phyloP scores from a whole-genome alignment of 2,329 filamentous ascomycete species.

The Sporothrix schenckii region DNA sequence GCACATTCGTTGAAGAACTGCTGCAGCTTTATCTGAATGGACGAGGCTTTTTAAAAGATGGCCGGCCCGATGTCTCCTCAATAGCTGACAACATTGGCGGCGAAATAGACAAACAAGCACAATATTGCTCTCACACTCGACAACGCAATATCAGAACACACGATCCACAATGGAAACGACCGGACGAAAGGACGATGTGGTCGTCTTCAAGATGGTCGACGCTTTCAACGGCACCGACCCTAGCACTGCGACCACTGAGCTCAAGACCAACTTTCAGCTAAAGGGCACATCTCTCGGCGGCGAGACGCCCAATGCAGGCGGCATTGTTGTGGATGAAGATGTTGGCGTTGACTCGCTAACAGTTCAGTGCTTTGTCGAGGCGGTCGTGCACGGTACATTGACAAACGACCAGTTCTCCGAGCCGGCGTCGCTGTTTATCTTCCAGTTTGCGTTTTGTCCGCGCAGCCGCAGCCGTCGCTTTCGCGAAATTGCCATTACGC shows the following conservation, averaged over 20 bases:
- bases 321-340: slow-evolving; percentile 17
- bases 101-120: not conserved
- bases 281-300: slow-evolving; percentile 18
- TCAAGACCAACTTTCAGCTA: slow-evolving; percentile 20
- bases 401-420: not conserved
- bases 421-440: slow-evolving; percentile 25
- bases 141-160: not conserved
- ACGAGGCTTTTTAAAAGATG: not conserved
- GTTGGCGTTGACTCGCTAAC: slow-evolving; percentile 11
- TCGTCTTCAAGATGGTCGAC: slow-evolving; percentile 24
- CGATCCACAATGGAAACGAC: not conserved
- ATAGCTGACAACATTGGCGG: not conserved
- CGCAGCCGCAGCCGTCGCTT: slow-evolving; percentile 26
- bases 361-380: slow-evolving; percentile 20
- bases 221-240: not conserved
- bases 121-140: not conserved
- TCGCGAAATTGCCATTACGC: slow-evolving; percentile 18
- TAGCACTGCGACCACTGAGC: not conserved
- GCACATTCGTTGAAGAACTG: not conserved
- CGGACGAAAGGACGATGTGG: not conserved
- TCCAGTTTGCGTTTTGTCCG: slow-evolving; percentile 21
- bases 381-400: slow-evolving; percentile 26
- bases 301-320: slow-evolving; percentile 18
- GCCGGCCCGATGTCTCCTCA: not conserved
- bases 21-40: not conserved